Conservation (phyloP, 441 rosid species). For the Theobroma grandiflorum region DNA sequence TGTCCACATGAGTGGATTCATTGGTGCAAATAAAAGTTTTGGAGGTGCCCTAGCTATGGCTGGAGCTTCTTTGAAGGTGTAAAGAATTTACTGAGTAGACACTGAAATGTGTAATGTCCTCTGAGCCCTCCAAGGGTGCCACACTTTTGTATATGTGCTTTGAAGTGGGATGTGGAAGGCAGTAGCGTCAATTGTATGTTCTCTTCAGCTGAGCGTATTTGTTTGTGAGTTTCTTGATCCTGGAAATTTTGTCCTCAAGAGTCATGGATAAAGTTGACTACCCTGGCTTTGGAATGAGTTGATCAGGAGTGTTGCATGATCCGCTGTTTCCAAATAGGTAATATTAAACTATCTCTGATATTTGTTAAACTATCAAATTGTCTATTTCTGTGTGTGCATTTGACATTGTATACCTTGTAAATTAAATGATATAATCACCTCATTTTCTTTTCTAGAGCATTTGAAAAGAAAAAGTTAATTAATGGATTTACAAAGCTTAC, state of each 20-base stretch:
- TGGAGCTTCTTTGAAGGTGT: conserved; percentile 44
- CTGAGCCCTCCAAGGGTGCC: not conserved
- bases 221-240: not conserved
- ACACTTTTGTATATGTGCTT: not conserved
- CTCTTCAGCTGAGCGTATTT: not conserved
- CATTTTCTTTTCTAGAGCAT: not conserved
- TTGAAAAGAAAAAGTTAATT: not conserved
- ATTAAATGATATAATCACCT: not conserved
- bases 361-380: not conserved
- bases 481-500: not conserved
- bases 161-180: not conserved
- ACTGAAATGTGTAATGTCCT: not conserved
- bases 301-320: not conserved
- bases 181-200: not conserved
- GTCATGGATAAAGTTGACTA: not conserved
- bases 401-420: not conserved
- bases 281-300: not conserved
- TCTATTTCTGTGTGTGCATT: not conserved
- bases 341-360: not conserved
- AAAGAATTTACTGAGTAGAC: conserved; percentile 10
- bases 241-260: not conserved
- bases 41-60: conserved; percentile 62
- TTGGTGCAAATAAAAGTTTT: conserved; percentile 48
- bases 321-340: not conserved
- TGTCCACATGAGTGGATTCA: conserved; percentile 64